These are phyloP conservation scores for Ploettnerulaceae sp. DNA, from an alignment of 2,329 filamentous ascomycete species.

Conservation along the genomic window DNA sequence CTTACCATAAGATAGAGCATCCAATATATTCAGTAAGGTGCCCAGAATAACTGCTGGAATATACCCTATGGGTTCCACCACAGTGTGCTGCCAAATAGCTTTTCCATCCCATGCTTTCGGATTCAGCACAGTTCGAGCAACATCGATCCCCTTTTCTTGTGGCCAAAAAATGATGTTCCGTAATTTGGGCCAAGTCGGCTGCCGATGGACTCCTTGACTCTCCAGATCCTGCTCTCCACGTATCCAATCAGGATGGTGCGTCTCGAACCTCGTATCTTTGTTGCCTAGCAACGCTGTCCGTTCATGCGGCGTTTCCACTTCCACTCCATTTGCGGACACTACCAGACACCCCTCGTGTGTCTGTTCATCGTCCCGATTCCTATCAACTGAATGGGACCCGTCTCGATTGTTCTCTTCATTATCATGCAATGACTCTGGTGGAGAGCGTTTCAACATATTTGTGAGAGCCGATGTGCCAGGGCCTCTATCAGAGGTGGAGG, in stretches of 20 bases:
- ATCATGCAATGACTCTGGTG: slow-evolving; percentile 23
- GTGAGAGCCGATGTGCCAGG: slow-evolving; percentile 43
- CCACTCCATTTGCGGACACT: slow-evolving; percentile 24
- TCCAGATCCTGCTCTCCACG: slow-evolving; percentile 32
- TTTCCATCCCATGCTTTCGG: slow-evolving; percentile 69
- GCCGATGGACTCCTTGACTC: slow-evolving; percentile 21
- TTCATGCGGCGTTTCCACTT: slow-evolving; percentile 27
- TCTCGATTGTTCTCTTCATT: slow-evolving; percentile 6
- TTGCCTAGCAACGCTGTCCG: slow-evolving; percentile 31
- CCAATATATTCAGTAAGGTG: slow-evolving; percentile 83
- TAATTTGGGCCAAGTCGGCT: slow-evolving; percentile 30
- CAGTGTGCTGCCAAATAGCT: slow-evolving; percentile 56
- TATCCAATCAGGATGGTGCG: slow-evolving; percentile 30
- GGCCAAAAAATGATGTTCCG: slow-evolving; percentile 24
- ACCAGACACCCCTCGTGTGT: slow-evolving; percentile 21
- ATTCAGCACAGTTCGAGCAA: slow-evolving; percentile 40
- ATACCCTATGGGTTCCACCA: slow-evolving; percentile 64
- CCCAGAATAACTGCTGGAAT: slow-evolving; percentile 86
- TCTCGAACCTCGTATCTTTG: slow-evolving; percentile 11
- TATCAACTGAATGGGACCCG: background rate
- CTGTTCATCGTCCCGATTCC: slow-evolving; percentile 1
- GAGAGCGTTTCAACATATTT: slow-evolving; percentile 43
- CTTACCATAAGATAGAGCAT: slow-evolving; percentile 86
- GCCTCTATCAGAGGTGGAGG: slow-evolving; percentile 29
- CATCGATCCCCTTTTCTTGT: slow-evolving; percentile 18